phyloP scores from a whole-genome alignment of 306 rosid species.

The Prunus salicina region DNA sequence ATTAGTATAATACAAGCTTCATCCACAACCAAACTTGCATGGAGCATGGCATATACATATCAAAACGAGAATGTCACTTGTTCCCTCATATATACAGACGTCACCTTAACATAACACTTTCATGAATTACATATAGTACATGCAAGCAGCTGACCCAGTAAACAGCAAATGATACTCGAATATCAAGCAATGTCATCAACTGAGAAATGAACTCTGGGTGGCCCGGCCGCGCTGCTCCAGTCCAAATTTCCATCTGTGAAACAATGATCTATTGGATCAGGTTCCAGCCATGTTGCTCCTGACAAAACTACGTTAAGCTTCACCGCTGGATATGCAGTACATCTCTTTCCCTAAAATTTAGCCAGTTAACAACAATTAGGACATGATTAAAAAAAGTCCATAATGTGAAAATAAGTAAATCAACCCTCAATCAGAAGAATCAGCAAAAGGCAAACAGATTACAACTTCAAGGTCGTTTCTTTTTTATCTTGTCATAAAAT shows the following conservation, averaged over 20 bases:
- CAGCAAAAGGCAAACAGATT: not conserved
- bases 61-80: not conserved
- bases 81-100: not conserved
- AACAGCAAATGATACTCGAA: slow-evolving; percentile 40
- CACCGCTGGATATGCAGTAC: slow-evolving; percentile 84
- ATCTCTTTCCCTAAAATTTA: slow-evolving; percentile 65
- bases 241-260: slow-evolving; percentile 82
- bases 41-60: too few species aligned
- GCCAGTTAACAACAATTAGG: not conserved
- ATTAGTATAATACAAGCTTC: too few species aligned
- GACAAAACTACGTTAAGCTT: slow-evolving; percentile 62
- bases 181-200: slow-evolving; percentile 62
- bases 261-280: slow-evolving; percentile 77
- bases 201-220: slow-evolving; percentile 86
- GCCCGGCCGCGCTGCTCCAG: slow-evolving; percentile 87
- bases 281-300: slow-evolving; percentile 89
- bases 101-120: not conserved
- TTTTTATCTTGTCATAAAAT: too few species aligned
- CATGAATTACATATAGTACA: too few species aligned
- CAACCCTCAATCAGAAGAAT: not conserved
- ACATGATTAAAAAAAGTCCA: not conserved
- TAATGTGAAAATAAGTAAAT: not conserved
- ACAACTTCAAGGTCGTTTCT: too few species aligned
- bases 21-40: too few species aligned
- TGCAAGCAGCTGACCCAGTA: not conserved